Evolutionary conservation across 2,329 filamentous ascomycete genomes (phyloP).

Genomic region (Helicocarpus griseus): DNA sequence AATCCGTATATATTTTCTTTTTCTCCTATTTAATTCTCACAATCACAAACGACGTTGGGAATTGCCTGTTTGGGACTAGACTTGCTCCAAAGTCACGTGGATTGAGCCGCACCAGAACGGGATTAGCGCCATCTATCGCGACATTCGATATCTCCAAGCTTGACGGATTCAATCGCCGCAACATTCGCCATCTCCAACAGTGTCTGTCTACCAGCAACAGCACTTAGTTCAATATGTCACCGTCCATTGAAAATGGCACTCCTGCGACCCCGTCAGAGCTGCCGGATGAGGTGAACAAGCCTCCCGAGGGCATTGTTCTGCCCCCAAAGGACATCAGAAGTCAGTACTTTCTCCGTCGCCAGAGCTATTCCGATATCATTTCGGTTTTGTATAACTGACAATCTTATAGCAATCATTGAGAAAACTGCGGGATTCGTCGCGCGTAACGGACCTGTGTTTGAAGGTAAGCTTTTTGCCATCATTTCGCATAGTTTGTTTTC

Average conservation of each 20-base stretch:
- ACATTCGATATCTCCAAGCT: background rate
- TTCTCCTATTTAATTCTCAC: background rate
- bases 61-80: background rate
- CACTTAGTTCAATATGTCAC: conserved; percentile 27
- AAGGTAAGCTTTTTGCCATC: conserved; percentile 37
- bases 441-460: conserved; percentile 56
- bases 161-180: background rate
- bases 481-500: background rate
- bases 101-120: background rate
- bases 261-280: conserved; percentile 24
- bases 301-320: conserved; percentile 73
- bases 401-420: conserved; percentile 57
- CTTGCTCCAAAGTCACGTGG: background rate
- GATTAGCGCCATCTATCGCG: background rate
- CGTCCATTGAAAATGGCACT: conserved; percentile 30
- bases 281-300: conserved; percentile 57
- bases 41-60: background rate
- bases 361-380: background rate
- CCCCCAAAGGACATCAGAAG: conserved; percentile 75
- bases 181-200: background rate
- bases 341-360: conserved; percentile 18
- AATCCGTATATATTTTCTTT: background rate
- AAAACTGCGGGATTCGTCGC: conserved; percentile 91
- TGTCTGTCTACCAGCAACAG: background rate
- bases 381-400: conserved; percentile 17